Conservation (phyloP, 2,329 filamentous ascomycete species). For the Zasmidium citrigriseum region DNA sequence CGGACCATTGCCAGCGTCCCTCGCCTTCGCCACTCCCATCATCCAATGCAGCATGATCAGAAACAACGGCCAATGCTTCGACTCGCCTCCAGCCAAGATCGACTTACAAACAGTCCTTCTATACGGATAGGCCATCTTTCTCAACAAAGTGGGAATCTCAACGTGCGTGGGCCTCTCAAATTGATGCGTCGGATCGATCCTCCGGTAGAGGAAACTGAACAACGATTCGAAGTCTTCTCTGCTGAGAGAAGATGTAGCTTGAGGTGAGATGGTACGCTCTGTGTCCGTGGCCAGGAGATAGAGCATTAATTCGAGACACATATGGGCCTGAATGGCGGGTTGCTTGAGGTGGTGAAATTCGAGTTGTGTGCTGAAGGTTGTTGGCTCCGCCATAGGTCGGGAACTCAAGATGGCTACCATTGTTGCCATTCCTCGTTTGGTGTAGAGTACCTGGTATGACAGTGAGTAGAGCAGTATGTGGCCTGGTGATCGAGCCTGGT, state of each 20-base stretch:
- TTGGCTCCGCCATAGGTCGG: no score
- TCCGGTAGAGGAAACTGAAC: background rate
- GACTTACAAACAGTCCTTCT: background rate
- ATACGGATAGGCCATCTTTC: background rate
- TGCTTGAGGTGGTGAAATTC: background rate
- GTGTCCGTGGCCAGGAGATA: background rate
- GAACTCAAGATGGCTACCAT: no score
- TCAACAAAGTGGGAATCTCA: background rate
- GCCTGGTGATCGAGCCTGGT: no score
- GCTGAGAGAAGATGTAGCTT: background rate
- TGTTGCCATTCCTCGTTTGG: no score
- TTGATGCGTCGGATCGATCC: background rate
- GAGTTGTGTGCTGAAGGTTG: background rate
- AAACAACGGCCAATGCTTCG: background rate
- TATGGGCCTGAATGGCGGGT: background rate
- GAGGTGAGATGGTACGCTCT: background rate
- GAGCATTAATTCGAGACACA: background rate
- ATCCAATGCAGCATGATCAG: background rate
- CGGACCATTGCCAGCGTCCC: no score
- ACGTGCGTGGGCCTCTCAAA: background rate
- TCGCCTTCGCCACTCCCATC: background rate
- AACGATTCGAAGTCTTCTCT: background rate
- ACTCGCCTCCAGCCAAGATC: background rate
- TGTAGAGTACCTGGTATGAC: no score
- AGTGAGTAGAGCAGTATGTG: no score